These are phyloP conservation scores for Fistulifera solaris DNA, from an alignment of 108 stramenopile species.

Conservation along the genomic window DNA sequence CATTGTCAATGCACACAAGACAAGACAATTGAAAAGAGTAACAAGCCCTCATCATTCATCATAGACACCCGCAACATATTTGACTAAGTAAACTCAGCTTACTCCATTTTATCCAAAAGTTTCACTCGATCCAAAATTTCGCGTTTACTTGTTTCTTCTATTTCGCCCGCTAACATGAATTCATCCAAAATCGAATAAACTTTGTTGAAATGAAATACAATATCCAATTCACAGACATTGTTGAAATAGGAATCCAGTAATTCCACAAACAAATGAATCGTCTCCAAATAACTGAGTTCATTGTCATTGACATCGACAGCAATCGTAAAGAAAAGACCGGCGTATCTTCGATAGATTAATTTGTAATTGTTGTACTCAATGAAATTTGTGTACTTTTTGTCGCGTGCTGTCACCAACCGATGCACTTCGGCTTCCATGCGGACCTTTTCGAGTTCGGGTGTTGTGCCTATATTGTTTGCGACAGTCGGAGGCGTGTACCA, in stretches of 20 bases:
- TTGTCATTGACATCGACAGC: conserved; percentile 98
- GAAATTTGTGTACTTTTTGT: conserved; percentile 99
- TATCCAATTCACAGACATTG: conserved; percentile 99
- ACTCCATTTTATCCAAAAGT: conserved; percentile 86
- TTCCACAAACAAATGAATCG: conserved; percentile 99
- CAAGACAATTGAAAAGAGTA: too few species aligned
- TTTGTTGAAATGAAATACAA: conserved; percentile 99
- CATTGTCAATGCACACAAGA: too few species aligned
- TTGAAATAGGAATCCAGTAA: conserved; percentile 96
- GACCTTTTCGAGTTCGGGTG: conserved; percentile 82
- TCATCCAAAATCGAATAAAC: conserved; percentile 96
- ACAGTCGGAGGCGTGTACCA: conserved; percentile 85
- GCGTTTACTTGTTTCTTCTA: conserved; percentile 88
- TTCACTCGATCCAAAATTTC: conserved; percentile 89
- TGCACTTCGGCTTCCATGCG: conserved; percentile 96
- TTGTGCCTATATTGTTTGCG: conserved; percentile 17
- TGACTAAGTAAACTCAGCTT: conserved; percentile 3
- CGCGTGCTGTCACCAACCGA: conserved; percentile 91
- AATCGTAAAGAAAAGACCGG: conserved; percentile 97
- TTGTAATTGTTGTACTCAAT: conserved; percentile 99
- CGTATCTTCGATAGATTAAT: conserved; percentile 97
- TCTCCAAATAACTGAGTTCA: conserved; percentile 95
- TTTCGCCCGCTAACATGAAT: conserved; percentile 97
- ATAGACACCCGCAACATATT: too few species aligned
- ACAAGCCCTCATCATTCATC: too few species aligned